Evolutionary conservation across 2,329 filamentous ascomycete species (phyloP).

Genomic region (Aureobasidium pullulans): DNA sequence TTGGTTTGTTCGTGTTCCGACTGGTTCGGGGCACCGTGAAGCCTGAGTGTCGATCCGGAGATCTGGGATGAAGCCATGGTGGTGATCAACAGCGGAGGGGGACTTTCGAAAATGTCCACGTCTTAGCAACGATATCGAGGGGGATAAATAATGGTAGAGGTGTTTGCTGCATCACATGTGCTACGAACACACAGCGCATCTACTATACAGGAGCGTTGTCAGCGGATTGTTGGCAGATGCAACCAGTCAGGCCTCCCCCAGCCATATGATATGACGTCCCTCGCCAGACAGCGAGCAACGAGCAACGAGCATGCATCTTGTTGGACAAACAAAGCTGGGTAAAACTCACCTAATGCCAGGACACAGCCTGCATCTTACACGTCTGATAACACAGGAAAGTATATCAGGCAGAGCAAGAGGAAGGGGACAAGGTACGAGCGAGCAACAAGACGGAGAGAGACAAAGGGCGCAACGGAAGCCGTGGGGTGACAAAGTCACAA

Average conservation of each 20-base stretch:
- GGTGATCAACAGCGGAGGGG: constrained; percentile 7
- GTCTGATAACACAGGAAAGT: constrained; percentile 10
- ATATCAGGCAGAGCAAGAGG: constrained; percentile 3
- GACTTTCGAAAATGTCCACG: not conserved
- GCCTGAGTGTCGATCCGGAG: constrained; percentile 16
- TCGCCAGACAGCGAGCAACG: not conserved
- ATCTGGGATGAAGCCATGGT: constrained; percentile 10
- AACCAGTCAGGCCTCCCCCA: constrained; percentile 10
- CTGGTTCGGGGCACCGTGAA: constrained; percentile 21
- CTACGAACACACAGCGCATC: constrained; percentile 8
- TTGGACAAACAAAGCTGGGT: not conserved
- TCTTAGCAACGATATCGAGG: not conserved
- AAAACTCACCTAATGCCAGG: constrained; percentile 10
- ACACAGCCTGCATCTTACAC: constrained; percentile 3
- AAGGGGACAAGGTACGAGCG: not conserved
- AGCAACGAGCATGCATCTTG: not conserved
- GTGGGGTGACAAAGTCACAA: not conserved
- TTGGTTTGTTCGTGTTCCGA: constrained; percentile 6
- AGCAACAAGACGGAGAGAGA: not conserved
- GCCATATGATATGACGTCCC: constrained; percentile 13
- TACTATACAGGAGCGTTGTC: not conserved
- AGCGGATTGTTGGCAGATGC: constrained; percentile 9
- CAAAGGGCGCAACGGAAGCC: not conserved
- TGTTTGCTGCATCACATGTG: constrained; percentile 13
- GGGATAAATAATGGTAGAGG: not conserved